These are phyloP conservation scores for Dendrobium chrysotoxum DNA, from an alignment of 106 monocot genomes.

Conservation along the genomic window DNA sequence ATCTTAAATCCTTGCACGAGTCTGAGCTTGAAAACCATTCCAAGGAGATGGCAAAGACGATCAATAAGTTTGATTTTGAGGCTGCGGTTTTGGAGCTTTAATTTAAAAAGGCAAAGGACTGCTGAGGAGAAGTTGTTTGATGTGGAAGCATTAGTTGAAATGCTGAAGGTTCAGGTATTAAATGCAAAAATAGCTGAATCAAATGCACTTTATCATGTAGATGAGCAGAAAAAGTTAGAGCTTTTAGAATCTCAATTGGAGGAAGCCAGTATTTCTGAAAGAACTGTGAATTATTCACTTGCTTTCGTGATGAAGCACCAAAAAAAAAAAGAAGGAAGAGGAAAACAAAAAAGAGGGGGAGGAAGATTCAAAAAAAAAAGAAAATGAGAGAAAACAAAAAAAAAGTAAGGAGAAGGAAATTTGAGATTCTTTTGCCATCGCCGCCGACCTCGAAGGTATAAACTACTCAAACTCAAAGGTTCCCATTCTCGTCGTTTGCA, in stretches of 20 bases:
- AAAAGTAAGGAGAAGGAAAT: no score
- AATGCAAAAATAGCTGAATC: conserved; percentile 29
- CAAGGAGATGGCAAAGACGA: conserved; percentile 30
- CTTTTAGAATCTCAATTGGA: conserved; percentile 23
- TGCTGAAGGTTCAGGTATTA: conserved; percentile 23
- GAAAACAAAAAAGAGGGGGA: no score
- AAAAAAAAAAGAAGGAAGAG: conserved; percentile 25
- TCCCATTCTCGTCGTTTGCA: no score
- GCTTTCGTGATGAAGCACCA: conserved; percentile 14
- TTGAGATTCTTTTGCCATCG: no score
- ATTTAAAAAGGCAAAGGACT: conserved; percentile 27
- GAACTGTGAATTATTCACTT: conserved; percentile 12
- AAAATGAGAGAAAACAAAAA: no score
- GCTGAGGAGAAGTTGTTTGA: conserved; percentile 30
- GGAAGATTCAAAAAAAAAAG: no score
- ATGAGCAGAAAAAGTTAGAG: conserved; percentile 40
- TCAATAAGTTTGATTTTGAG: conserved; percentile 35
- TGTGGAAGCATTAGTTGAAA: conserved; percentile 27
- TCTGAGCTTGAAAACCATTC: conserved; percentile 13
- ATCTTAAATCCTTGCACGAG: conserved; percentile 43
- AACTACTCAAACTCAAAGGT: no score
- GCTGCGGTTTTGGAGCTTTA: conserved; percentile 28
- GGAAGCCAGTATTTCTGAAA: conserved; percentile 26
- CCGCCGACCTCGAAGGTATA: no score
- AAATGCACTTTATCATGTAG: conserved; percentile 18